Base-by-base conservation (phyloP, 1,284 basidiomycete genomes). In the Baeospora myosura region DNA sequence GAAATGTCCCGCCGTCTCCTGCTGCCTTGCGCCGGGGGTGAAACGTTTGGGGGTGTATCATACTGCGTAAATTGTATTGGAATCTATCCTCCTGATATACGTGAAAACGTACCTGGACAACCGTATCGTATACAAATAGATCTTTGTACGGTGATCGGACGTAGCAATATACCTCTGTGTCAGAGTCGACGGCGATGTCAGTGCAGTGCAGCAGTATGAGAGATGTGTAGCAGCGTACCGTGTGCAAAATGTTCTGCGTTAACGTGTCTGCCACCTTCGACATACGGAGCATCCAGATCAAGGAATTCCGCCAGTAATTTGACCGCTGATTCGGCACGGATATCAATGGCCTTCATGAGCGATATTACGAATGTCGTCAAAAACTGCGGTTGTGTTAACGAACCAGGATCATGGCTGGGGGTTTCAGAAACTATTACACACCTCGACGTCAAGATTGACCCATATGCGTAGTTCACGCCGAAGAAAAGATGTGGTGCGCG, bases 241-340 rank as follows among this genome's bases (percentile, higher is more conserved):
- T 94, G 90, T 5, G 83, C 84, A 62, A 94, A 91, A 61, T 93
- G 91, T 56, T 94, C 89, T 7, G 90, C 84, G 49, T 85, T 84
- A 25, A 68, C 62, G 44, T 76, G 74, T 42, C 76, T 69, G 8
- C 68, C 66, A 10, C 76, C 78, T 39, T 73, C 70, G 10, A 63
- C 58, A 48, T 76, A 76, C 2, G 71, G 66, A 5, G 61, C 58
- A 49, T 84, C 83, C 61, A 88, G 72, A 55, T 93, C 90, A 26
- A 94, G 68, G 60, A 91, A 90, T 51, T 92, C 90, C 8, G 84
- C 70, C 3, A 94, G 67, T 7, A 93, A 63, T 51, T 86, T 82
- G 33, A 93, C 72, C 23, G 88, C 84, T 17, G 82, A 78, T 59
- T 93, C 87, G 7, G 88, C 86, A 32, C 90, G 85, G 44, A 93